Percentiles rank a stretch among this genome's conserved stretches.
phyloP scores from a whole-genome alignment of 192 early-diverging fungal genomes.

The Gigaspora rosea region DNA sequence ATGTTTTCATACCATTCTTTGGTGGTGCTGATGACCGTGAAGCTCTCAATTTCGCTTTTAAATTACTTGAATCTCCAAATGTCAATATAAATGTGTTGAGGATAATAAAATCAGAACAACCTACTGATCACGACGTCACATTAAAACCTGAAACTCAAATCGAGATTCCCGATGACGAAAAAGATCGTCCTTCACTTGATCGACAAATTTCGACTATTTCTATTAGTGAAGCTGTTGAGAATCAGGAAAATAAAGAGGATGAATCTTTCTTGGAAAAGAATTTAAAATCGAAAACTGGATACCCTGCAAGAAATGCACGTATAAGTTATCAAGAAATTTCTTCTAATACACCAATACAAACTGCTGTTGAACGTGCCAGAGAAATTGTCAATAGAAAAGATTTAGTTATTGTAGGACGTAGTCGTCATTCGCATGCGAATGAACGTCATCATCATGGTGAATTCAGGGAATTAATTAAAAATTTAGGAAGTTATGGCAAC shows the following conservation, averaged over 20 bases:
- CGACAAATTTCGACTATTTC: slow-evolving; percentile 31
- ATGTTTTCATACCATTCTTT: slow-evolving; percentile 69
- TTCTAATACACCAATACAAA: slow-evolving; percentile 41
- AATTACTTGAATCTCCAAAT: slow-evolving; percentile 47
- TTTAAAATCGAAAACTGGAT: background rate
- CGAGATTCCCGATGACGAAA: background rate
- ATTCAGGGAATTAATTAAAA: slow-evolving; percentile 21
- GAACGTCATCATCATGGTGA: slow-evolving; percentile 13
- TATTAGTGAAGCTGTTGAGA: slow-evolving; percentile 6
- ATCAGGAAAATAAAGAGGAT: slow-evolving; percentile 1
- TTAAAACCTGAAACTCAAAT: background rate
- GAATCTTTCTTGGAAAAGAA: slow-evolving; percentile 11
- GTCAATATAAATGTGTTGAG: slow-evolving; percentile 51
- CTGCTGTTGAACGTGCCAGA: slow-evolving; percentile 41
- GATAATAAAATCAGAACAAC: slow-evolving; percentile 35
- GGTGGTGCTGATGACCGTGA: slow-evolving; percentile 75
- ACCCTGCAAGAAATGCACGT: slow-evolving; percentile 35
- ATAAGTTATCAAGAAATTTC: slow-evolving; percentile 35
- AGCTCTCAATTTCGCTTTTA: slow-evolving; percentile 53
- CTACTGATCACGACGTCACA: background rate
- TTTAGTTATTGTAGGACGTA: slow-evolving; percentile 51
- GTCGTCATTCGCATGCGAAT: slow-evolving; percentile 12
- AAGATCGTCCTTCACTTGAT: slow-evolving; percentile 6
- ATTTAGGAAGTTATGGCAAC: slow-evolving; percentile 1
- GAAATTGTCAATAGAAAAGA: slow-evolving; percentile 46